Base-by-base conservation (phyloP, 345 rosid genomes). In the Corymbia maculata region DNA sequence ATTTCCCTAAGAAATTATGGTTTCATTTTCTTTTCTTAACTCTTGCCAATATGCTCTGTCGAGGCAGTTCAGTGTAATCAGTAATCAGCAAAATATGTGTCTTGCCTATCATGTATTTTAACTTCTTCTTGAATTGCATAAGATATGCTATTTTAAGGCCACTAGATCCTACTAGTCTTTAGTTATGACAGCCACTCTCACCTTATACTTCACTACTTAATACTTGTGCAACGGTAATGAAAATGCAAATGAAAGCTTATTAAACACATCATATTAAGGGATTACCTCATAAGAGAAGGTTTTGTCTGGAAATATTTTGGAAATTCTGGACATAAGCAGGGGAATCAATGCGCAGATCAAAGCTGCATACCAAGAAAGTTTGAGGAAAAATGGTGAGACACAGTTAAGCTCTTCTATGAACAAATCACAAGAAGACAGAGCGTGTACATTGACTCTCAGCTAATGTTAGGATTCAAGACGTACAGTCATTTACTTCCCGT, bases 341-440 rank as follows among this genome's bases (percentile, higher is more conserved):
- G 99, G 98, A 90, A 98, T 94, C 90, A 95, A 87, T 85, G 99
- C 98, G 88, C 99, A 98, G 80, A 95, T 93, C 90, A 98, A 87
- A 89, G 99, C 99, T 96, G 98, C 92, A 91, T 90, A 87, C 85
- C 8, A 13, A 75, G 82, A 75, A 36, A 75, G 90, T 13, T 91
- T 9, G 47, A 52, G 79, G 66, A 91, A 86, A 51, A 86, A 47
- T 57, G 47, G 85, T 85, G 87, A 87, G 85, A 51, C 14, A 61
- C 84, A 36, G 49, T 75, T 75, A 75, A 75, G 14, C 26, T 36
- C 82, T 36, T 44, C 82, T 36, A 19, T 4, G 6, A 75, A 36
- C 13, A 21, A 19, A 75, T 75, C 82, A 75, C 82, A 75, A 75
- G 49, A 75, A 75, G 26, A 75, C 49, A 19, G 13, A 75, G 82